Conservation (phyloP, 2,329 filamentous ascomycete species). For the Microsporum ferrugineum region DNA sequence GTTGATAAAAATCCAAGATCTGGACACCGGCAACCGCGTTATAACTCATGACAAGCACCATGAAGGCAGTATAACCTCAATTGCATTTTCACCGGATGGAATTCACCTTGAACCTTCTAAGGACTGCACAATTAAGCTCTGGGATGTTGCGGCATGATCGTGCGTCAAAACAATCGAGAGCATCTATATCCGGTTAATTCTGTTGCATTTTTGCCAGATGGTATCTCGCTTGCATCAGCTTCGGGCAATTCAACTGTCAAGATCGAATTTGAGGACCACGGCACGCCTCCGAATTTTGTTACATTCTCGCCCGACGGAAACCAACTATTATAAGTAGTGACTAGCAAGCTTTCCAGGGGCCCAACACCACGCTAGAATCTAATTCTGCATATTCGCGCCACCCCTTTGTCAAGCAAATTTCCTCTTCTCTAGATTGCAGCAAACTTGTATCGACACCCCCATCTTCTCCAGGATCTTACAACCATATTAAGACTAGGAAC, state of each 20-base stretch:
- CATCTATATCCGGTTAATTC: background rate
- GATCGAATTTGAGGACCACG: background rate
- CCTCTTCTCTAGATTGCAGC: background rate
- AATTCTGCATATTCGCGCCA: background rate
- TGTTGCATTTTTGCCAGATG: constrained; percentile 1
- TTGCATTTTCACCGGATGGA: background rate
- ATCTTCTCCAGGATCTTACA: background rate
- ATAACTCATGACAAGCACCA: background rate
- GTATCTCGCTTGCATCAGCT: background rate
- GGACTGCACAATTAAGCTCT: background rate
- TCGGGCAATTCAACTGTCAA: background rate
- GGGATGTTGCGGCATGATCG: background rate
- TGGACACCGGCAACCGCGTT: constrained; percentile 33
- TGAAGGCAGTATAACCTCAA: background rate
- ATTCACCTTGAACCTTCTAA: background rate
- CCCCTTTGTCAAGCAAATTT: background rate
- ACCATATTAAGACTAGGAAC: background rate
- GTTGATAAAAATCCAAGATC: constrained; percentile 82
- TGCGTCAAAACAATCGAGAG: constrained; percentile 41
- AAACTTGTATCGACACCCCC: background rate
- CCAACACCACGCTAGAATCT: background rate
- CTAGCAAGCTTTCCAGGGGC: background rate
- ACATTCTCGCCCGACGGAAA: constrained; percentile 8
- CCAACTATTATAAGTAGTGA: background rate
- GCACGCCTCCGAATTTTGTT: background rate